phyloP scores from a whole-genome alignment of 2,329 filamentous ascomycete species.

The Fusarium sp. region DNA sequence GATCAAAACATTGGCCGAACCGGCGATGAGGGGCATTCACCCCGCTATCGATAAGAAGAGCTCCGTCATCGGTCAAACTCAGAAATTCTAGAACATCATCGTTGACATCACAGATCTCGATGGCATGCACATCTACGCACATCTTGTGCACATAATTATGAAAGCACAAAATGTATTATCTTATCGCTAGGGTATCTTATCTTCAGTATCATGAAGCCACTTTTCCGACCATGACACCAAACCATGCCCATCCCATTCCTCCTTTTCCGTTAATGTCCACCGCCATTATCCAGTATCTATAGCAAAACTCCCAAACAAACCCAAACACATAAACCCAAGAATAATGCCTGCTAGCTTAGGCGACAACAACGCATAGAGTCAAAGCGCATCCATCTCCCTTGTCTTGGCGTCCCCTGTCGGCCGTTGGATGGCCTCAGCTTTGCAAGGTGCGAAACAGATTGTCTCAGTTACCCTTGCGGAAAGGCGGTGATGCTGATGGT shows the following conservation, averaged over 20 bases:
- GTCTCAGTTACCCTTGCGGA: conserved; percentile 18
- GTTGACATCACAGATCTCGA: neutral
- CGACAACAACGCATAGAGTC: conserved; percentile 1
- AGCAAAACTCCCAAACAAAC: neutral
- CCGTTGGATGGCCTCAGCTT: neutral
- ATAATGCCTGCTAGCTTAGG: neutral
- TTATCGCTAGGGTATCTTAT: conserved; percentile 18
- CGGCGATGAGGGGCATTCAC: conserved; percentile 18
- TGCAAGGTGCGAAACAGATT: neutral
- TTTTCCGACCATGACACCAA: conserved; percentile 16
- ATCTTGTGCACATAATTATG: neutral
- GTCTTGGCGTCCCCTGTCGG: conserved; percentile 3
- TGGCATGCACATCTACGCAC: neutral
- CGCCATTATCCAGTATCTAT: neutral
- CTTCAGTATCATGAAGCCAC: conserved; percentile 15
- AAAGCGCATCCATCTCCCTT: conserved; percentile 5
- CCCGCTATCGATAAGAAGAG: conserved; percentile 24
- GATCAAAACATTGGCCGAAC: conserved; percentile 31
- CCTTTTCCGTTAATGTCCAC: neutral
- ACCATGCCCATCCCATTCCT: neutral
- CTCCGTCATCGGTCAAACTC: conserved; percentile 8
- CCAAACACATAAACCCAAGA: neutral
- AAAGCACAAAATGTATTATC: neutral
- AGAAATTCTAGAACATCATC: neutral
- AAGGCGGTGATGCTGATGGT: conserved; percentile 4